Conservation (phyloP, 768 basidiomycete genomes). For the Lentinula raphanica region DNA sequence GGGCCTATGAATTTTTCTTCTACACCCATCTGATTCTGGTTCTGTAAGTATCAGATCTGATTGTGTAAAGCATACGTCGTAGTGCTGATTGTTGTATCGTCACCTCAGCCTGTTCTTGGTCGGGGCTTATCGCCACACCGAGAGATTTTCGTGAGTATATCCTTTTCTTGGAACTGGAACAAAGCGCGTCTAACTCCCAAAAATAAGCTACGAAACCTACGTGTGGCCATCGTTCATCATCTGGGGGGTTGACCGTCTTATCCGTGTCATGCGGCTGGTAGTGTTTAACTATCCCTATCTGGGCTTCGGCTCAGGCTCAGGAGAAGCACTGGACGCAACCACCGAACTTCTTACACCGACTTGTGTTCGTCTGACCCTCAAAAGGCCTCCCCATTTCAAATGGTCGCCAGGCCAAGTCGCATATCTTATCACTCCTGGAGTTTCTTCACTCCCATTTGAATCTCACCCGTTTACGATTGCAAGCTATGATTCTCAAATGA, state of each 20-base stretch:
- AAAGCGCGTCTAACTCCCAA: no score
- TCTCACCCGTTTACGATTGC: constrained; percentile 50
- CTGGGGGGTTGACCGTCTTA: constrained; percentile 38
- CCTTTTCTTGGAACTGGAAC: no score
- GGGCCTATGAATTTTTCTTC: constrained; percentile 37
- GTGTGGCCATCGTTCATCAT: constrained; percentile 34
- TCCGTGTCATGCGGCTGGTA: constrained; percentile 33
- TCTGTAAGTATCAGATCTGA: constrained; percentile 23
- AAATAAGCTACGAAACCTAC: constrained; percentile 22
- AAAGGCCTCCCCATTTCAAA: constrained; percentile 34
- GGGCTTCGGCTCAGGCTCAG: constrained; percentile 16
- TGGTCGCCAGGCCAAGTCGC: constrained; percentile 47
- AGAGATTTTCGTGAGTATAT: constrained; percentile 1
- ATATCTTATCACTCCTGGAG: constrained; percentile 41
- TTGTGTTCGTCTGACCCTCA: constrained; percentile 34
- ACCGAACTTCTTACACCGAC: constrained; percentile 34
- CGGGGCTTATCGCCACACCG: constrained; percentile 25
- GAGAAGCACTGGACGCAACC: constrained; percentile 18
- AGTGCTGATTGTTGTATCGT: constrained; percentile 3
- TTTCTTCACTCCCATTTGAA: constrained; percentile 40
- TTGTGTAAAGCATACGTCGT: not conserved
- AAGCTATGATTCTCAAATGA: constrained; percentile 24
- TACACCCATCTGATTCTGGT: constrained; percentile 32
- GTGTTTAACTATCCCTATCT: constrained; percentile 32
- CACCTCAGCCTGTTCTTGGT: constrained; percentile 21